Evolutionary conservation across 2,329 filamentous ascomycete species (phyloP).

Genomic region (Exophiala bonariae): DNA sequence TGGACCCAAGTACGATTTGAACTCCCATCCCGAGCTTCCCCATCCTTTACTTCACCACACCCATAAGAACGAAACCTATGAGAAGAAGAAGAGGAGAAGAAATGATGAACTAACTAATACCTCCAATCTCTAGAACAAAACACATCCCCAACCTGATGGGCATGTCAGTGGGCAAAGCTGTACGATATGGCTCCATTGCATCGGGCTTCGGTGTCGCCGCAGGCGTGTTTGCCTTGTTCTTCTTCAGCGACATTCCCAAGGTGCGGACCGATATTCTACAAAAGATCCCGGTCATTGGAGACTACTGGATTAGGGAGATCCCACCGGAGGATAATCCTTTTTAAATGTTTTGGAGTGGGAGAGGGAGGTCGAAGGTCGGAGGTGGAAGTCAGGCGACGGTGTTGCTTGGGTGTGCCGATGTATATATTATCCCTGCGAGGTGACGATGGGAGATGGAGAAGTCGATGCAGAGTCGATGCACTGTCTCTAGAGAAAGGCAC

Average conservation of each 20-base stretch:
- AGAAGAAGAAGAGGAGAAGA: no score
- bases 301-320: conserved; percentile 58
- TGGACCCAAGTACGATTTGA: conserved; percentile 59
- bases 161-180: conserved; percentile 19
- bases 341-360: conserved; percentile 12
- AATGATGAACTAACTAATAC: no score
- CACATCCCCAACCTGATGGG: conserved; percentile 28
- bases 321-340: conserved; percentile 61
- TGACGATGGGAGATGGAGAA: no score
- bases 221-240: conserved; percentile 62
- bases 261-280: conserved; percentile 63
- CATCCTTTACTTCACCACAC: conserved; percentile 48
- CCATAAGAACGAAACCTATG: conserved; percentile 51
- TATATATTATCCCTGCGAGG: conserved; percentile 19
- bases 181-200: conserved; percentile 45
- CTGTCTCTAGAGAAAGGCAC: no score
- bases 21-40: conserved; percentile 41
- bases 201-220: conserved; percentile 58
- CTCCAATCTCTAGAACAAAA: conserved; percentile 17
- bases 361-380: neutral
- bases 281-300: conserved; percentile 59
- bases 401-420: no score
- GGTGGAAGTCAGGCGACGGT: no score
- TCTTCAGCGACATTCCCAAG: conserved; percentile 64
- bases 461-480: no score